phyloP scores from a whole-genome alignment of 345 rosid species.

The Citrus unshiu region DNA sequence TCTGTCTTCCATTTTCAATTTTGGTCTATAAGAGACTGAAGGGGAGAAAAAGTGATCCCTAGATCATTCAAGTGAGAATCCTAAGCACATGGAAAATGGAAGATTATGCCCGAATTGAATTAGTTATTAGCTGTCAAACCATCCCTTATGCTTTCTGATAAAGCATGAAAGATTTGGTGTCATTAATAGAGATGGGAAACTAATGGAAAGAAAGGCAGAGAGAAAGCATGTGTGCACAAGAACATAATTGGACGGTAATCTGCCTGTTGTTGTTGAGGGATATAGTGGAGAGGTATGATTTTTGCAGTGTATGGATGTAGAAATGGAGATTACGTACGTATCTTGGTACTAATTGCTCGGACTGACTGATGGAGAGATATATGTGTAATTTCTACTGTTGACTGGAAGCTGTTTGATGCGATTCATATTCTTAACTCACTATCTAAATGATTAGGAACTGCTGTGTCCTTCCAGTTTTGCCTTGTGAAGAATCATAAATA shows the following conservation, averaged over 20 bases:
- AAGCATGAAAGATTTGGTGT: not conserved
- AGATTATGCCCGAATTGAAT: not conserved
- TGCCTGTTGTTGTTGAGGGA: not conserved
- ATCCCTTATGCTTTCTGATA: constrained; percentile 4
- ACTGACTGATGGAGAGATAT: not conserved
- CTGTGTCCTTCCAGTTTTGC: not conserved
- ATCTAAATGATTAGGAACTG: constrained; percentile 6
- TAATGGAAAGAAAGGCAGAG: not conserved
- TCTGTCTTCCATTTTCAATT: constrained; percentile 8
- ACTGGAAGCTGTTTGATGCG: not conserved
- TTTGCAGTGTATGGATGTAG: constrained; percentile 1
- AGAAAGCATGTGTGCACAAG: not conserved
- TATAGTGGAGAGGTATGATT: not conserved
- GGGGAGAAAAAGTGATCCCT: not conserved
- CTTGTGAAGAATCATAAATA: constrained; percentile 17
- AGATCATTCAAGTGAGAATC: not conserved
- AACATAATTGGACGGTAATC: not conserved
- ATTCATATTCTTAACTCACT: not conserved
- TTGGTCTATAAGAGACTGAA: not conserved
- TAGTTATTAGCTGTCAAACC: not conserved
- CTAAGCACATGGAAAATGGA: not conserved
- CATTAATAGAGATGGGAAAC: not conserved
- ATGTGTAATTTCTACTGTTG: not conserved
- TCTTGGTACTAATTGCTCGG: not conserved
- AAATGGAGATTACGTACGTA: not conserved